Evolutionary conservation across 306 rosid genomes (phyloP).

Genomic region (barrel medic (Medicago truncatula)): MtrunA17r5.0-ANR NC_053048.1:44623501-44624000

Average conservation of each 20-base stretch:
- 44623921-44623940: constrained; percentile 85
- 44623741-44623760: constrained; percentile 78
- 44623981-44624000: constrained; percentile 79
- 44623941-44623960: constrained; percentile 87
- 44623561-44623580: constrained; percentile 15
- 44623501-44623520: constrained; percentile 6
- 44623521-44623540: constrained; percentile 11
- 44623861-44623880: constrained; percentile 88
- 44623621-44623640: background rate
- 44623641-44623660: constrained; percentile 31
- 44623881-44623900: constrained; percentile 79
- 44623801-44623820: constrained; percentile 90
- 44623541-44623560: constrained; percentile 2
- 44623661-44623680: constrained; percentile 7
- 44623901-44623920: constrained; percentile 89
- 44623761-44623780: constrained; percentile 87
- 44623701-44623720: constrained; percentile 84
- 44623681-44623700: constrained; percentile 83
- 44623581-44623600: background rate
- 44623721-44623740: constrained; percentile 88
- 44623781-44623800: constrained; percentile 91
- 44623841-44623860: constrained; percentile 72
- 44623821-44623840: constrained; percentile 63
- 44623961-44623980: constrained; percentile 80
- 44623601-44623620: constrained; percentile 9